These are phyloP conservation scores for Exophiala bonariae DNA, from an alignment of 2,329 filamentous ascomycete species.

Conservation along the genomic window DNA sequence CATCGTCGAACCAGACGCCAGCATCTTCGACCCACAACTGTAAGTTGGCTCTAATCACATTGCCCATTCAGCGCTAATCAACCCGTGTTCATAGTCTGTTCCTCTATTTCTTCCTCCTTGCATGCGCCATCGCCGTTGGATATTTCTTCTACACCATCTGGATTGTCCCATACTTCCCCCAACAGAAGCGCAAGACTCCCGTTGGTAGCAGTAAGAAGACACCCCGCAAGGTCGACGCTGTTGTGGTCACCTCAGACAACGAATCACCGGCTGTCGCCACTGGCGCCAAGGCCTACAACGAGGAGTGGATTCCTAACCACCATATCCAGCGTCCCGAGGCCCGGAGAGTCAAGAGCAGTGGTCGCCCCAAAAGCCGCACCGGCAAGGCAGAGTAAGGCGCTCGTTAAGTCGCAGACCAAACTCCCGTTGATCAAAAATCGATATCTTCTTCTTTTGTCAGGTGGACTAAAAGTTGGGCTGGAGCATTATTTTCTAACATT, in stretches of 20 bases:
- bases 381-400: conserved; percentile 30
- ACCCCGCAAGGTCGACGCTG: conserved; percentile 64
- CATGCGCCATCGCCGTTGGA: conserved; percentile 73
- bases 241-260: conserved; percentile 63
- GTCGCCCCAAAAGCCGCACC: conserved; percentile 39
- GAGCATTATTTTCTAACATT: too few species aligned
- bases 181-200: conserved; percentile 54
- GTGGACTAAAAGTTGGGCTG: too few species aligned
- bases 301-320: conserved; percentile 88
- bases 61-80: conserved; percentile 17
- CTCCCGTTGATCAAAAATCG: too few species aligned
- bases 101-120: conserved; percentile 88
- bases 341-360: conserved; percentile 56
- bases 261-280: conserved; percentile 70
- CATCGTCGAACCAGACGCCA: conserved; percentile 87
- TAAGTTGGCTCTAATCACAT: conserved; percentile 53
- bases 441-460: too few species aligned
- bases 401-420: background rate
- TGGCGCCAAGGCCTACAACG: conserved; percentile 75
- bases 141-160: conserved; percentile 99
- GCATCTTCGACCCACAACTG: conserved; percentile 95
- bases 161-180: conserved; percentile 93
- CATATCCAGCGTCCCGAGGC: conserved; percentile 85
- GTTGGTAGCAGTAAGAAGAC: conserved; percentile 61
- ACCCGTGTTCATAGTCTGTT: conserved; percentile 87